phyloP scores from a whole-genome alignment of 306 rosid genomes.

The Vigna radiata region DNA sequence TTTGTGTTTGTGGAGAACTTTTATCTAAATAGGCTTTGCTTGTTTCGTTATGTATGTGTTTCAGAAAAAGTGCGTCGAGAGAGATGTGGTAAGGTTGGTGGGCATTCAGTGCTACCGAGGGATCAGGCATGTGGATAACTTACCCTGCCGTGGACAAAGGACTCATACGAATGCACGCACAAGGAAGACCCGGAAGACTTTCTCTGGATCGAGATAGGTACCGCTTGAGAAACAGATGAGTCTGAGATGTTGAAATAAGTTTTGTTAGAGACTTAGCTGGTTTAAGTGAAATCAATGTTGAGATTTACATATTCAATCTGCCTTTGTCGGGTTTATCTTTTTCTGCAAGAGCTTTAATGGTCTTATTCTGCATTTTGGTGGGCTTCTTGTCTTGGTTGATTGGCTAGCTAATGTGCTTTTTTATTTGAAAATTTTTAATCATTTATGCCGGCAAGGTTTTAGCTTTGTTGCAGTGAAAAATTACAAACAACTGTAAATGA shows the following conservation, averaged over 20 bases:
- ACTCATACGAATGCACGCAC: conserved; percentile 73
- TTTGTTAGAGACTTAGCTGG: background rate
- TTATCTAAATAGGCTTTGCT: background rate
- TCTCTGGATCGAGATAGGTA: conserved; percentile 42
- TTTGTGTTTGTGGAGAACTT: background rate
- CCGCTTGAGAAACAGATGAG: conserved; percentile 37
- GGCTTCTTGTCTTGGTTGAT: conserved; percentile 20
- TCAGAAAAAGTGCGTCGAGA: conserved; percentile 59
- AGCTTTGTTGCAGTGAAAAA: background rate
- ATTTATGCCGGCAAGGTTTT: conserved; percentile 2
- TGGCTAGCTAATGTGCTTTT: background rate
- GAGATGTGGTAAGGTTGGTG: conserved; percentile 58
- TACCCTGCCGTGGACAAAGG: conserved; percentile 75
- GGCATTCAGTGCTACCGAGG: conserved; percentile 68
- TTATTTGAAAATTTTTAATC: background rate
- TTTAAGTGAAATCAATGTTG: conserved; percentile 7
- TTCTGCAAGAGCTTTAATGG: background rate
- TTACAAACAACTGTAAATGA: background rate
- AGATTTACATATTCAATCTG: conserved; percentile 6
- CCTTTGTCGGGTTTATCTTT: conserved; percentile 24
- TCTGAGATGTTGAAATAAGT: conserved; percentile 40
- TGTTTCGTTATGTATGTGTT: conserved; percentile 11
- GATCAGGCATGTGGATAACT: conserved; percentile 57
- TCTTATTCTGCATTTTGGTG: background rate
- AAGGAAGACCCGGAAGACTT: conserved; percentile 52